Evolutionary conservation across 2,329 filamentous ascomycete genomes (phyloP).

Genomic region (Aspergillus pseudonomiae): DNA sequence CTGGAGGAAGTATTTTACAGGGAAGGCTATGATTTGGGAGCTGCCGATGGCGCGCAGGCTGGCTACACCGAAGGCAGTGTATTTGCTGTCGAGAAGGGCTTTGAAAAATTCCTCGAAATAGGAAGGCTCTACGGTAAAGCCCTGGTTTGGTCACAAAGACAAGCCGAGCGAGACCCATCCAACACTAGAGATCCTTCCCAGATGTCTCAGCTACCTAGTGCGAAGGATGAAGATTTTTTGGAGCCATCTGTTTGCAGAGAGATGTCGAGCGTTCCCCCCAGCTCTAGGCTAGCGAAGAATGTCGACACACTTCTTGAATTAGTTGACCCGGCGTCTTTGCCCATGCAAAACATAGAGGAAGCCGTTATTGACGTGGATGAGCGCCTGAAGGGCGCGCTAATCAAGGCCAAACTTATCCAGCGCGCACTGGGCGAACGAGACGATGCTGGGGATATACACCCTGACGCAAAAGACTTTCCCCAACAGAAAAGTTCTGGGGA

Average conservation of each 20-base stretch:
- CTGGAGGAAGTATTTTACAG: slow-evolving; percentile 74
- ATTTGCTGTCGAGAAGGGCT: slow-evolving; percentile 89
- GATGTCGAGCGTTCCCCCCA: slow-evolving; percentile 56
- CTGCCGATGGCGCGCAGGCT: slow-evolving; percentile 72
- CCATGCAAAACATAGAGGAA: slow-evolving; percentile 82
- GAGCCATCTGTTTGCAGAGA: slow-evolving; percentile 33
- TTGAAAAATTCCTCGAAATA: slow-evolving; percentile 85
- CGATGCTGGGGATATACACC: slow-evolving; percentile 30
- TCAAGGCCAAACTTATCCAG: slow-evolving; percentile 84
- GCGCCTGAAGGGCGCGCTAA: slow-evolving; percentile 76
- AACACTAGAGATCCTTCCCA: slow-evolving; percentile 10
- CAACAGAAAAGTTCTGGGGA: slow-evolving; percentile 32
- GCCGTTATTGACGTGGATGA: slow-evolving; percentile 91
- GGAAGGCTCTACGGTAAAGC: slow-evolving; percentile 78
- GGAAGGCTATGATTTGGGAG: slow-evolving; percentile 76
- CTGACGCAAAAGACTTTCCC: slow-evolving; percentile 34
- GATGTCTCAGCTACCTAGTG: slow-evolving; percentile 6
- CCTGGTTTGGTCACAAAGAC: slow-evolving; percentile 78
- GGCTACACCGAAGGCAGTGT: slow-evolving; percentile 86
- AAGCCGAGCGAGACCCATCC: slow-evolving; percentile 46
- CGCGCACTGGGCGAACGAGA: slow-evolving; percentile 61
- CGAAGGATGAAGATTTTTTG: slow-evolving; percentile 22
- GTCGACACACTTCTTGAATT: slow-evolving; percentile 74
- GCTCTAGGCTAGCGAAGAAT: slow-evolving; percentile 74
- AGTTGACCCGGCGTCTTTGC: slow-evolving; percentile 75